Evolutionary conservation across 1,284 basidiomycete species (phyloP).

Genomic region (Coniferiporia sulphurascens): DNA sequence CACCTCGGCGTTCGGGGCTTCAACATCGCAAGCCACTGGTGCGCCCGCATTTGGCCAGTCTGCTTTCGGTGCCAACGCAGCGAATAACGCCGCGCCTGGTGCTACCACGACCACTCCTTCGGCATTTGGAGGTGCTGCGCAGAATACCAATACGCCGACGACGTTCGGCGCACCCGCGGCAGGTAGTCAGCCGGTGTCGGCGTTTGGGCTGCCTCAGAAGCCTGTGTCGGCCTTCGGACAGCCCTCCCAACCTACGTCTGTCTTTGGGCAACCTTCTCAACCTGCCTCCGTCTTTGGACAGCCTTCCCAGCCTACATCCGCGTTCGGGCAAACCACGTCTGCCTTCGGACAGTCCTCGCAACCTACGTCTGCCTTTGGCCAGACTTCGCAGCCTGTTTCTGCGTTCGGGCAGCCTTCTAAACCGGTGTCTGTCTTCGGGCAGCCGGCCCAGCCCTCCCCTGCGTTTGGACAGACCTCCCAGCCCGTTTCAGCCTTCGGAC

Average conservation of each 20-base stretch:
- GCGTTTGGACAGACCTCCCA: conserved; percentile 24
- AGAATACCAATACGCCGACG: conserved; percentile 16
- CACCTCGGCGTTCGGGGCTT: conserved; percentile 30
- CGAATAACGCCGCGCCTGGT: conserved; percentile 26
- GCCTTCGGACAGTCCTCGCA: conserved; percentile 21
- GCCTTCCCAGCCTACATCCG: conserved; percentile 24
- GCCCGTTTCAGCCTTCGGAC: conserved; percentile 21
- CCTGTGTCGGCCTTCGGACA: conserved; percentile 29
- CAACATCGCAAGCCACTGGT: conserved; percentile 19
- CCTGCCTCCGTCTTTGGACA: conserved; percentile 28
- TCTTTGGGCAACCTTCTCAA: conserved; percentile 26
- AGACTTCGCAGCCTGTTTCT: conserved; percentile 22
- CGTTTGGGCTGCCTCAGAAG: conserved; percentile 28
- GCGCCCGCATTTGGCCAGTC: conserved; percentile 28
- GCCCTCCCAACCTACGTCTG: conserved; percentile 23
- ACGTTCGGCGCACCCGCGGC: conserved; percentile 26
- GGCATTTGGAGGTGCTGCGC: conserved; percentile 31
- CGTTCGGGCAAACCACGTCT: conserved; percentile 29
- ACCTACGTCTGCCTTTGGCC: conserved; percentile 31
- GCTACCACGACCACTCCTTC: conserved; percentile 32
- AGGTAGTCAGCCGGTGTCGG: conserved; percentile 24
- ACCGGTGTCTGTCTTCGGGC: conserved; percentile 22
- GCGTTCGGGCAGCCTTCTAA: conserved; percentile 19
- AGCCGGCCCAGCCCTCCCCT: conserved; percentile 12
- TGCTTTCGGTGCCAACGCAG: conserved; percentile 25